These are phyloP conservation scores for Lentinula detonsa DNA, from an alignment of 768 basidiomycete species.

Conservation along the genomic window DNA sequence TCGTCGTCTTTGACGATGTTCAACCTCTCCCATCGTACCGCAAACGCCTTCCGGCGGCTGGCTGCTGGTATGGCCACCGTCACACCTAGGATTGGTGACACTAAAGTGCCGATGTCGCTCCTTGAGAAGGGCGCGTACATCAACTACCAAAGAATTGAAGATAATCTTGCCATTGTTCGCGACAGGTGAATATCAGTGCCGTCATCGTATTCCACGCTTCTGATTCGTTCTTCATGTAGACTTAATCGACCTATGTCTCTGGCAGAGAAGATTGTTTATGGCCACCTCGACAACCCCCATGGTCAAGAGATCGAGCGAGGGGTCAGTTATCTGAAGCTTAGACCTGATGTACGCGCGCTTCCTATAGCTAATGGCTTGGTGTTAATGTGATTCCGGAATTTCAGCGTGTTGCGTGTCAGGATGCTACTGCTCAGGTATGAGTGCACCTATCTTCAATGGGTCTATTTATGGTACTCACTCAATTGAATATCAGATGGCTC, in stretches of 20 bases:
- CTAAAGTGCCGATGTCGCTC: constrained; percentile 84
- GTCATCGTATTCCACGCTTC: not conserved
- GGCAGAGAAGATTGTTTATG: constrained; percentile 97
- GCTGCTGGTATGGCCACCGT: constrained; percentile 78
- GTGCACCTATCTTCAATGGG: not conserved
- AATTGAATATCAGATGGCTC: constrained; percentile 64
- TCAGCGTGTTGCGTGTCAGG: constrained; percentile 85
- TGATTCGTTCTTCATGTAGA: constrained; percentile 31
- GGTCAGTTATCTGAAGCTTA: constrained; percentile 91
- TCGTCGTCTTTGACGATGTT: constrained; percentile 51
- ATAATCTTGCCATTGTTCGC: constrained; percentile 87
- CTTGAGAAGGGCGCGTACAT: constrained; percentile 80
- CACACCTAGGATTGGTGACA: constrained; percentile 77
- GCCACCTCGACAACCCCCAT: constrained; percentile 93
- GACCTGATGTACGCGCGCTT: constrained; percentile 78
- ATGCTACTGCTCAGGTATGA: constrained; percentile 79
- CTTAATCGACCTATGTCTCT: constrained; percentile 86
- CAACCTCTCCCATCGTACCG: constrained; percentile 48
- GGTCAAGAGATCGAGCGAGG: constrained; percentile 90
- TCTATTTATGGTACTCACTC: not conserved
- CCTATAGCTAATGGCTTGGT: not conserved
- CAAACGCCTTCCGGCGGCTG: constrained; percentile 45
- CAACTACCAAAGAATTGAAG: constrained; percentile 97
- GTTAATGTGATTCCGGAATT: not conserved
- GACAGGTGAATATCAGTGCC: constrained; percentile 46